Percentiles rank a stretch among this genome's conserved stretches.
Evolutionary conservation across 345 rosid species (phyloP).

Genomic region (Raphanus raphanistrum): DNA sequence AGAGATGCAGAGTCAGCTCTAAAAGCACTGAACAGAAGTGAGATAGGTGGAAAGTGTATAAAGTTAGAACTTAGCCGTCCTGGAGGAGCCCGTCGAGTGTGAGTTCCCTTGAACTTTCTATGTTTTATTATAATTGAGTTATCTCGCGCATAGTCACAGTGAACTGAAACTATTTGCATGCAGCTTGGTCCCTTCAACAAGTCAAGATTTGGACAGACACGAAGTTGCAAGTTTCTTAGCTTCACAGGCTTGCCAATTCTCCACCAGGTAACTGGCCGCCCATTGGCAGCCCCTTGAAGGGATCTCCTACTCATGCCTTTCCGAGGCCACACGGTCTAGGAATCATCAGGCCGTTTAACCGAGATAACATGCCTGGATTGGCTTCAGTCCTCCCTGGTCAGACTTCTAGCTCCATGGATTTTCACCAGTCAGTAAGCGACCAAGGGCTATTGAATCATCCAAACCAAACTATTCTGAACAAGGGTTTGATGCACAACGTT

Average conservation of each 20-base stretch:
- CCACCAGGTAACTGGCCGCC: slow-evolving; percentile 95
- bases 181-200: slow-evolving; percentile 72
- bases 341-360: slow-evolving; percentile 51
- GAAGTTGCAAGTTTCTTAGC: slow-evolving; percentile 55
- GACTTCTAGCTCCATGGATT: slow-evolving; percentile 41
- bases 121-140: background rate
- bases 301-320: slow-evolving; percentile 56
- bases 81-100: slow-evolving; percentile 90
- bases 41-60: slow-evolving; percentile 95
- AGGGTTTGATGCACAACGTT: slow-evolving; percentile 47
- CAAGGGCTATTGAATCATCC: slow-evolving; percentile 56
- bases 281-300: slow-evolving; percentile 69
- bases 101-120: slow-evolving; percentile 32
- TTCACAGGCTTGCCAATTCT: slow-evolving; percentile 47
- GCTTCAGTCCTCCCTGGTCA: slow-evolving; percentile 84
- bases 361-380: slow-evolving; percentile 63
- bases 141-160: background rate
- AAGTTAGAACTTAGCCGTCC: slow-evolving; percentile 99
- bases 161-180: slow-evolving; percentile 17
- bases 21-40: slow-evolving; percentile 80
- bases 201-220: slow-evolving; percentile 78
- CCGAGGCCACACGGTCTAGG: slow-evolving; percentile 65
- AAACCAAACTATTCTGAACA: slow-evolving; percentile 49
- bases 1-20: slow-evolving; percentile 93
- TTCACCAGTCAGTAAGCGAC: slow-evolving; percentile 13